Base-by-base conservation (phyloP, 176 grass and related monocot genomes). In the Luzula sylvatica region DNA sequence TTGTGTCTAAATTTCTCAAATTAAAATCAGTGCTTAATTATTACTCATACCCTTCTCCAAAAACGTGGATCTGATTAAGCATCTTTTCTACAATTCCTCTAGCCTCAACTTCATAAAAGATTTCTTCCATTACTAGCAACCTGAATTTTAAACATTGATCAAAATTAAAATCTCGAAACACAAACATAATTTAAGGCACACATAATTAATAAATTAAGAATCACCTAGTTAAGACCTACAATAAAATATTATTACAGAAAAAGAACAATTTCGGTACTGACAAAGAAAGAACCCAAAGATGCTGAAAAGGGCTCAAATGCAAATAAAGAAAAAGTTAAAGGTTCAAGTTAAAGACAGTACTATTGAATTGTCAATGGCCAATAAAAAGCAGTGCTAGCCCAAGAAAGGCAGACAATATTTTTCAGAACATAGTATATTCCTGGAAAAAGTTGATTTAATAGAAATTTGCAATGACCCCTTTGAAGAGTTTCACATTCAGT, bases 21-120 rank as follows among this genome's bases (percentile, higher is more conserved):
- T 46, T 65, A 59, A 72, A 41, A 78, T 23, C 23, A 72, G 24
- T 48, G 17, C 8, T 50, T 28, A 66, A 55, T 27, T 49, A 35
- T 46, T 15, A 39, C 1, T 41, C 52, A 30, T 87, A 96, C 90
- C 90, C 90, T 96, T 96, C 84, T 67, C 90, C 90, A 50, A 86
- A 73, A 41, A 96, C 50, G 70, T 96, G 84, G 58, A 82, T 69
- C 38, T 82, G 84, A 82, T 86, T 73, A 55, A 96, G 70, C 81
- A 89, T 82, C 50, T 76, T 79, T 26, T 76, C 71, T 3, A 89
- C 71, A 53, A 81, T 50, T 71, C 57, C 70, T 70, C 45, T 53
- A 3, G 58, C 81, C 72, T 76, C 61, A 65, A 89, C 84, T 82
- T 96, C 80, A 61, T 66, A 79, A 77, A 85, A 80, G 67, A 67